Conservation (phyloP, 176 grass and related monocot species). For the Hsuehochloa calcarea region DNA sequence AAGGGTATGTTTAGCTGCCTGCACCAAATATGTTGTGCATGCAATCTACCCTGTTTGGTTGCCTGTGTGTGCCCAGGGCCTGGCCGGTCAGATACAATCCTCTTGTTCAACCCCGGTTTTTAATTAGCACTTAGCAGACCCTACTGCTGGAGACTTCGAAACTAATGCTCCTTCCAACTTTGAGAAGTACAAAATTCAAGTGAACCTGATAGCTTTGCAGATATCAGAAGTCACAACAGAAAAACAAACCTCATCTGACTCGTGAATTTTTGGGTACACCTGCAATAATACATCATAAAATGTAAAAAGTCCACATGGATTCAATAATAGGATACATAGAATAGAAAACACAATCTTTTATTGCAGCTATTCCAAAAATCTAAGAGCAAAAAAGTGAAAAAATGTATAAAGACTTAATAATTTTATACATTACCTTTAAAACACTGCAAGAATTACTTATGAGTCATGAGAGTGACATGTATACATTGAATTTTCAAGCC, state of each 20-base stretch:
- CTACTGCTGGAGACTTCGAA: neutral
- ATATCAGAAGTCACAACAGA: conserved; percentile 7
- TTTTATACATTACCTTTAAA: neutral
- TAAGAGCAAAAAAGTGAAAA: neutral
- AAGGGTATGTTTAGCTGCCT: neutral
- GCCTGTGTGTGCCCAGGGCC: neutral
- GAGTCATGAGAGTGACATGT: too few relatives aligned
- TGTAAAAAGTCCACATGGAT: neutral
- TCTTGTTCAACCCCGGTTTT: neutral
- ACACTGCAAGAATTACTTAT: neutral
- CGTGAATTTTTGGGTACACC: conserved; percentile 92
- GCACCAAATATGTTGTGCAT: neutral
- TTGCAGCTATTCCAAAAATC: neutral
- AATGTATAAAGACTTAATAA: neutral
- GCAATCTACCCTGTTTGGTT: neutral
- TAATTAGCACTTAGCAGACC: neutral
- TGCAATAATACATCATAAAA: conserved; percentile 40
- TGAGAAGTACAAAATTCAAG: neutral
- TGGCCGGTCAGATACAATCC: neutral
- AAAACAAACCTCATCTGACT: conserved; percentile 66
- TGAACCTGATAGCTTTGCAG: neutral
- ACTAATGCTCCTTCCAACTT: neutral
- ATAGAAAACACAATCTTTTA: neutral
- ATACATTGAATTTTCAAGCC: too few relatives aligned
- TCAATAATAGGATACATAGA: neutral